These are phyloP conservation scores for Wakefieldia striispora DNA, from an alignment of 768 basidiomycete species.

Conservation along the genomic window DNA sequence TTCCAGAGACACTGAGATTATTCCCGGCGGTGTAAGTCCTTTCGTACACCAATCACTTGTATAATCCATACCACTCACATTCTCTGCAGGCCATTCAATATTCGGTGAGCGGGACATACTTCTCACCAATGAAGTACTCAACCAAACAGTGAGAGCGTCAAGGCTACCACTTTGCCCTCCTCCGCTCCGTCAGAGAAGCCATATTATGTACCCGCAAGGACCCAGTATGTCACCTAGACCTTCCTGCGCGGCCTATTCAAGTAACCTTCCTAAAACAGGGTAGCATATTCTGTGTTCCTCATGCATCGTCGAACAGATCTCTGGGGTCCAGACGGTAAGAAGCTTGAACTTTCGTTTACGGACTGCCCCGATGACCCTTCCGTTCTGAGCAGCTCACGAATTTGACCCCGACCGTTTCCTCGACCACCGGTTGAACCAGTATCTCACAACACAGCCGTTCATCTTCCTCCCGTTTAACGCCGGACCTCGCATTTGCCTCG, in stretches of 20 bases:
- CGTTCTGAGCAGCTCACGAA: constrained; percentile 44
- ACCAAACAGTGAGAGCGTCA: constrained; percentile 40
- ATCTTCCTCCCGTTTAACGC: constrained; percentile 70
- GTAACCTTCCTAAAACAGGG: constrained; percentile 23
- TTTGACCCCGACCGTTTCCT: constrained; percentile 75
- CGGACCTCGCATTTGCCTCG: constrained; percentile 55
- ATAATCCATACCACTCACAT: background rate
- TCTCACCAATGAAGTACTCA: background rate
- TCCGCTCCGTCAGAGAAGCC: constrained; percentile 16
- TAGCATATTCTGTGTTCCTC: constrained; percentile 54
- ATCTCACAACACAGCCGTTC: constrained; percentile 61
- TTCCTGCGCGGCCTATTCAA: background rate
- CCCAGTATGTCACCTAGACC: constrained; percentile 27
- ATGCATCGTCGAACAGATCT: constrained; percentile 67
- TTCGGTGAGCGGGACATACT: constrained; percentile 33
- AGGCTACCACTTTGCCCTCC: constrained; percentile 47
- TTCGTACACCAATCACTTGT: background rate
- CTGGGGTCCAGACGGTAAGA: constrained; percentile 68
- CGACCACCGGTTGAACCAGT: constrained; percentile 59
- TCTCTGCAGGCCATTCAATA: constrained; percentile 43
- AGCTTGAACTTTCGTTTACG: background rate
- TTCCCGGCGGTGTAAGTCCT: constrained; percentile 47
- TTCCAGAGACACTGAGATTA: constrained; percentile 50
- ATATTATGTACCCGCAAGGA: constrained; percentile 38
- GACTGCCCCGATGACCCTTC: background rate